Percentiles rank a stretch among this genome's conserved stretches.
phyloP scores from a whole-genome alignment of 345 rosid genomes.

The Abelmoschus esculentus region DNA sequence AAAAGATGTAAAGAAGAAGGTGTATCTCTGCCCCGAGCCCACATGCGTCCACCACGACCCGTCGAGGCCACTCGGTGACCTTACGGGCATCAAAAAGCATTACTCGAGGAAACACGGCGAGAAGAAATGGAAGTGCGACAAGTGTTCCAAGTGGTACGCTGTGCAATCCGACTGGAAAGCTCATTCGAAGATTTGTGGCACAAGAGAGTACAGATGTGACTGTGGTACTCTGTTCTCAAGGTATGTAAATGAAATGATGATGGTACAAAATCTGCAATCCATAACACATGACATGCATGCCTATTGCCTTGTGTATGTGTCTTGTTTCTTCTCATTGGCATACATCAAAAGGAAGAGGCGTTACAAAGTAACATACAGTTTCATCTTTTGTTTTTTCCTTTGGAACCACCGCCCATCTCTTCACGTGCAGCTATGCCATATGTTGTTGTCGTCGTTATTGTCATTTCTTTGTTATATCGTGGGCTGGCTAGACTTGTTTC shows the following conservation, averaged over 20 bases:
- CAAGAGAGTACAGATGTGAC: too few relatives aligned
- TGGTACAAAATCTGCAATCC: neutral
- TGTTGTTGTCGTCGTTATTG: constrained; percentile 12
- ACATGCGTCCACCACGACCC: constrained; percentile 84
- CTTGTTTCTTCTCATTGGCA: neutral
- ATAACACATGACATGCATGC: neutral
- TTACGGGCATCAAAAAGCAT: constrained; percentile 32
- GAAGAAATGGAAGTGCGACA: too few relatives aligned
- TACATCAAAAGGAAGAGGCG: constrained; percentile 1
- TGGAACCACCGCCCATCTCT: constrained; percentile 51
- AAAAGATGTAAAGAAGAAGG: constrained; percentile 71
- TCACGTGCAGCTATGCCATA: constrained; percentile 60
- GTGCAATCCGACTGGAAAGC: too few relatives aligned
- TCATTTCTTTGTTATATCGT: constrained; percentile 46
- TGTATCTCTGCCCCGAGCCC: constrained; percentile 77
- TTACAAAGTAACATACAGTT: constrained; percentile 1
- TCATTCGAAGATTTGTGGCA: too few relatives aligned
- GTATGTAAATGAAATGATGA: neutral
- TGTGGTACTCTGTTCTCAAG: too few relatives aligned
- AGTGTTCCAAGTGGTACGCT: too few relatives aligned
- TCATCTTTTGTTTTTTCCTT: constrained; percentile 23
- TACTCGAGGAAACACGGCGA: too few relatives aligned
- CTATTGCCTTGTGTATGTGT: neutral
- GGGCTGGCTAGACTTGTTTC: constrained; percentile 28
- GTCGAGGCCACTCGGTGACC: constrained; percentile 75